phyloP scores from a whole-genome alignment of 768 basidiomycete species.

The Suillus bovinus region DNA sequence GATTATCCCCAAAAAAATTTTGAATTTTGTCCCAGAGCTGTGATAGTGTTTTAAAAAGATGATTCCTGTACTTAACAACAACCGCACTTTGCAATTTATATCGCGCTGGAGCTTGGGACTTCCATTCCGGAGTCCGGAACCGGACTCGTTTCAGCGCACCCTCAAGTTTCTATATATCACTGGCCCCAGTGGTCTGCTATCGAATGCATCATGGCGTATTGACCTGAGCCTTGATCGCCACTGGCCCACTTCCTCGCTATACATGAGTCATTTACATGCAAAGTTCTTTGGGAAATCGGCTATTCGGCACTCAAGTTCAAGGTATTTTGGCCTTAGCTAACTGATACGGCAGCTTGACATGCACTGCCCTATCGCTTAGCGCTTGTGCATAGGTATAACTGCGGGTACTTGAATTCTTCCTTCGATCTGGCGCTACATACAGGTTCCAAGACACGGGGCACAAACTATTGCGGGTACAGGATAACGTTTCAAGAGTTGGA shows the following conservation, averaged over 20 bases:
- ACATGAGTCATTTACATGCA: background rate
- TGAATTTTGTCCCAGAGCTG: too few species aligned
- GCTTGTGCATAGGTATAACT: too few species aligned
- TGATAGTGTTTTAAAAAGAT: too few species aligned
- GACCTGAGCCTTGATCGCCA: background rate
- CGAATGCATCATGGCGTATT: background rate
- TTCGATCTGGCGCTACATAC: background rate
- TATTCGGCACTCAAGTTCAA: too few species aligned
- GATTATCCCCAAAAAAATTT: too few species aligned
- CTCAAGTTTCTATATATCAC: background rate
- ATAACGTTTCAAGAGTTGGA: background rate
- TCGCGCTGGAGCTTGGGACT: too few species aligned
- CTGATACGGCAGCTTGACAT: too few species aligned
- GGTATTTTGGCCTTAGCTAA: background rate
- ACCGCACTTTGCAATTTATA: too few species aligned
- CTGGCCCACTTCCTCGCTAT: background rate
- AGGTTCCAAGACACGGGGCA: background rate
- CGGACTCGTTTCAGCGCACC: too few species aligned
- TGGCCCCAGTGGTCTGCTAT: background rate
- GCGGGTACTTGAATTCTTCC: too few species aligned
- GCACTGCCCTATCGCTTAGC: background rate
- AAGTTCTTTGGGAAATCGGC: background rate
- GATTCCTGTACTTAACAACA: too few species aligned
- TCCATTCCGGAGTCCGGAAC: background rate
- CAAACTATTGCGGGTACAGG: background rate